phyloP scores from a whole-genome alignment of 2,329 filamentous ascomycete species.

The Hypoxylon sp. region DNA sequence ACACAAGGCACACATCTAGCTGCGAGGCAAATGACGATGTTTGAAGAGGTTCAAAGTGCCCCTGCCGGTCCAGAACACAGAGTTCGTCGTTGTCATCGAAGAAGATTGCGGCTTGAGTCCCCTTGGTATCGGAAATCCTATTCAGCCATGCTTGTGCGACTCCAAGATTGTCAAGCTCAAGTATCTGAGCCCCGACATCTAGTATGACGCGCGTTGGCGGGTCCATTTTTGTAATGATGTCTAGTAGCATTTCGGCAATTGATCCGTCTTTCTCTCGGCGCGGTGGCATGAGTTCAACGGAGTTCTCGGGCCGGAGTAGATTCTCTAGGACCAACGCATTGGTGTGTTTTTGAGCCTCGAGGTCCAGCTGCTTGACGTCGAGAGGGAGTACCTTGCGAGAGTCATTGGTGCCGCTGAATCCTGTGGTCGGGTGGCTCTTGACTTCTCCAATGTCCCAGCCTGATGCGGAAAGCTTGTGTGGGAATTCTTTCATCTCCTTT shows the following conservation, averaged over 20 bases:
- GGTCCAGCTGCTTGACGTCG: constrained; percentile 68
- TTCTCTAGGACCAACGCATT: constrained; percentile 76
- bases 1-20: constrained; percentile 73
- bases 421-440: constrained; percentile 68
- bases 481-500: constrained; percentile 74
- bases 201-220: constrained; percentile 71
- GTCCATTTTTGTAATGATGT: constrained; percentile 58
- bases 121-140: constrained; percentile 27
- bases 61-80: constrained; percentile 65
- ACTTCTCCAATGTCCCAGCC: constrained; percentile 74
- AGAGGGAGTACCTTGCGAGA: constrained; percentile 71
- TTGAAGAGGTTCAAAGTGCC: constrained; percentile 64
- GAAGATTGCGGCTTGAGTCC: constrained; percentile 67
- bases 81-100: constrained; percentile 70
- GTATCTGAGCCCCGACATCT: constrained; percentile 78
- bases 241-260: constrained; percentile 62
- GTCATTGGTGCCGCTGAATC: constrained; percentile 81
- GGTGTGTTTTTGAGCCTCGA: constrained; percentile 70
- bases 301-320: constrained; percentile 69
- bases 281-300: constrained; percentile 51
- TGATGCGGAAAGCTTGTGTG: constrained; percentile 73
- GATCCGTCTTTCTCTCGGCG: constrained; percentile 36
- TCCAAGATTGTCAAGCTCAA: constrained; percentile 72
- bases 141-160: constrained; percentile 70
- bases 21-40: constrained; percentile 71